Evolutionary conservation across 202 grass and related monocot species (phyloP), one percentile per base, ranked within the genome.

Genomic region (Brachypodium distachyon): DNA sequence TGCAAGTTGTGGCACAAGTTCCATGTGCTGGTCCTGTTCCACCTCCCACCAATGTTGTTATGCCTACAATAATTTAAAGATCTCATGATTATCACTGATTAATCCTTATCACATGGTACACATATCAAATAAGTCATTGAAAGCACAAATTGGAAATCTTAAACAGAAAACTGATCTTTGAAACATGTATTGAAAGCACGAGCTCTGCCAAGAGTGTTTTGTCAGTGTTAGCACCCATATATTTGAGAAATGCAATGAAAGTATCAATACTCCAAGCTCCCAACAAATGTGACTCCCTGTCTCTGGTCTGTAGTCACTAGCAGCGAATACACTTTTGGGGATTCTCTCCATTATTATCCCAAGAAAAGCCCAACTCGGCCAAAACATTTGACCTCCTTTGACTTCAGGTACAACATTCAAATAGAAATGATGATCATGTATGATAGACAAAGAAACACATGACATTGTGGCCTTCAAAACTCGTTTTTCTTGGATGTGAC

Each of bases 11-110:
- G 84, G 95, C 95, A 69, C 95, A 93, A 55, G 95, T 97, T 74
- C 95, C 95, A 87, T 97, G 81, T 78, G 95, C 87, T 86, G 95
- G 95, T 80, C 95, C 95, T 79, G 95, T 97, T 67, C 95, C 95
- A 88, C 95, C 94, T 80, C 95, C 95, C 51, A 97, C 82, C 68
- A 97, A 10, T 82, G 95, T 97, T 55, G 95, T 97, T 69, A 97
- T 94, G 51, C 95, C 95, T 97, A 74, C 31, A 76, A 72, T 29
- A 76, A 61, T 73, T 84, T 43, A 67, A 31, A 61, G 27, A 61
- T 71, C 9, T 68, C 67, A 44, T 72, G 27, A 70, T 67, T 68
- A 80, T 80, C 29, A 42, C 19, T 27, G 9, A 78, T 5, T 29
- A 74, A 77, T 31, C 22, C n/a, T 23, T 47, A 32, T 40, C 21